A percentile compares a stretch with the other conserved stretches of the same genome.
These are phyloP conservation scores for Sporothrix schenckii DNA, from an alignment of 2,329 filamentous ascomycete genomes.

Conservation along the genomic window DNA sequence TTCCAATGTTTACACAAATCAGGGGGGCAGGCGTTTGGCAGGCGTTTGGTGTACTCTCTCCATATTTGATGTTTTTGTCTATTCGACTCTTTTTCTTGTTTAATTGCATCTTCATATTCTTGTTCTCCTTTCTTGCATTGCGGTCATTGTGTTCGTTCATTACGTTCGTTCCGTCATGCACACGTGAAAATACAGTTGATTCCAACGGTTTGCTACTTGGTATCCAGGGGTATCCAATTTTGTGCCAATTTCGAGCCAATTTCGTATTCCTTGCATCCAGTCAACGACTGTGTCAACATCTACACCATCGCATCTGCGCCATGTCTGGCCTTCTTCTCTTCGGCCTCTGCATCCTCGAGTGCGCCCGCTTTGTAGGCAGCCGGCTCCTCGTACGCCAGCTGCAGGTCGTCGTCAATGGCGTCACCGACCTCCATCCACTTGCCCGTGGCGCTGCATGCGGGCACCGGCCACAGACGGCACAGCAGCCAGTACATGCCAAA, in stretches of 20 bases:
- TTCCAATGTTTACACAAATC: neutral
- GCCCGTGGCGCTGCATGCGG: constrained; percentile 65
- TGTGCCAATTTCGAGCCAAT: neutral
- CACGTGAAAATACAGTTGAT: neutral
- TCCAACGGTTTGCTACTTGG: neutral
- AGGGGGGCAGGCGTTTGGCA: neutral
- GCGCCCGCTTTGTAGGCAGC: neutral
- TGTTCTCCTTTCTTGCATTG: neutral
- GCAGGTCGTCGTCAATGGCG: constrained; percentile 60
- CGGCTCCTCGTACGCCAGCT: constrained; percentile 50
- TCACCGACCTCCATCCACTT: constrained; percentile 77
- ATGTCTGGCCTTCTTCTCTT: neutral
- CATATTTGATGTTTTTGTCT: neutral
- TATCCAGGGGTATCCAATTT: neutral
- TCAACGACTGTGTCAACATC: neutral
- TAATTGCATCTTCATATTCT: neutral
- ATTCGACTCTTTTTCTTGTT: neutral
- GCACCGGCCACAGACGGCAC: constrained; percentile 70
- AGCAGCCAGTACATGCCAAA: constrained; percentile 68
- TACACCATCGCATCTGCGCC: neutral
- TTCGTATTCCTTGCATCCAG: neutral
- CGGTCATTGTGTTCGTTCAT: neutral
- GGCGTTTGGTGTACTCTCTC: constrained; percentile 11
- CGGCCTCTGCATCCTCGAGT: neutral
- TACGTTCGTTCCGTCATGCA: neutral